phyloP scores from a whole-genome alignment of 768 basidiomycete genomes.

The Kondoa subrosea region DNA sequence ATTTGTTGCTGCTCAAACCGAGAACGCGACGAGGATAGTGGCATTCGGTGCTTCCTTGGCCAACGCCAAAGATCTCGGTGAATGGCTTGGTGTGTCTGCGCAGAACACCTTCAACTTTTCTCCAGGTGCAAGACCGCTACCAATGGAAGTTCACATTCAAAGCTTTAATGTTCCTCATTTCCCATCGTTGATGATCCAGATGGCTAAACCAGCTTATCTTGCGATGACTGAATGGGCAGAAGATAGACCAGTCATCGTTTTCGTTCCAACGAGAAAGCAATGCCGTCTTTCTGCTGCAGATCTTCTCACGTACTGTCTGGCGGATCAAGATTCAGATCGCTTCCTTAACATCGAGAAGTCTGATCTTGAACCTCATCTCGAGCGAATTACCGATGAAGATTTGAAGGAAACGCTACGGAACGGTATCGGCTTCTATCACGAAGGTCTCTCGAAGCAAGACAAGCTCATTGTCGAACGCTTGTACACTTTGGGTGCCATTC shows the following conservation, averaged over 20 bases:
- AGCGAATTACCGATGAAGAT: slow-evolving; percentile 57
- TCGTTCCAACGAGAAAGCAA: slow-evolving; percentile 83
- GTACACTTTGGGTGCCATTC: slow-evolving; percentile 86
- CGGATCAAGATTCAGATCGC: slow-evolving; percentile 64
- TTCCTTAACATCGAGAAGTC: slow-evolving; percentile 76
- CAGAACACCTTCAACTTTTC: slow-evolving; percentile 97
- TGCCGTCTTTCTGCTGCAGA: slow-evolving; percentile 88
- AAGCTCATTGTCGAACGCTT: slow-evolving; percentile 81
- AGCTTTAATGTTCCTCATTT: slow-evolving; percentile 94
- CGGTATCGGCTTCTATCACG: slow-evolving; percentile 89
- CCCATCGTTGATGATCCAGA: slow-evolving; percentile 94
- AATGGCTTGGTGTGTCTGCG: slow-evolving; percentile 89
- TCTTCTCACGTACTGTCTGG: slow-evolving; percentile 66
- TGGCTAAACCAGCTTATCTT: slow-evolving; percentile 96
- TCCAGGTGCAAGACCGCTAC: slow-evolving; percentile 85
- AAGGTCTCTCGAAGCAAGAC: slow-evolving; percentile 78
- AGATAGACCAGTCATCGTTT: slow-evolving; percentile 71
- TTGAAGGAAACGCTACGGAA: slow-evolving; percentile 67
- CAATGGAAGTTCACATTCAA: slow-evolving; percentile 93
- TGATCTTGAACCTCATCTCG: slow-evolving; percentile 73
- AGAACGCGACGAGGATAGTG: slow-evolving; percentile 67
- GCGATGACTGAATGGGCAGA: slow-evolving; percentile 75
- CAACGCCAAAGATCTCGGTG: slow-evolving; percentile 85
- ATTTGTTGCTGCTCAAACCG: slow-evolving; percentile 85
- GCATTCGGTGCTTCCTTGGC: slow-evolving; percentile 89